Conservation (phyloP, 306 rosid species). For the Trifolium repens region DNA sequence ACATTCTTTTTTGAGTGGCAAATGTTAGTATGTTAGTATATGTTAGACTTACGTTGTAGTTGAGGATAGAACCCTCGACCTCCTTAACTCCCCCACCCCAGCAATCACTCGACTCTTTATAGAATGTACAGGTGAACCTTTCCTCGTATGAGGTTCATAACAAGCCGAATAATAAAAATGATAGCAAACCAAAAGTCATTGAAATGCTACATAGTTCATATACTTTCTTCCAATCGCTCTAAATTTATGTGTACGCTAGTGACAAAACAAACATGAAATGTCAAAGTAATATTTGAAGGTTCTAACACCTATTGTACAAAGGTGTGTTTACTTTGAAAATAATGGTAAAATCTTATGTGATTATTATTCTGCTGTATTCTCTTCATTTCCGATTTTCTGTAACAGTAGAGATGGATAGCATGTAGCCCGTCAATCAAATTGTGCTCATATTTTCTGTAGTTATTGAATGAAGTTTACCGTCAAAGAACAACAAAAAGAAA, state of each 20-base stretch:
- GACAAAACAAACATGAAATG: not conserved
- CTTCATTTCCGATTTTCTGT: too few species aligned
- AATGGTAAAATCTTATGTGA: too few species aligned
- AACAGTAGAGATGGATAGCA: too few species aligned
- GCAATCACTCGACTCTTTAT: not conserved
- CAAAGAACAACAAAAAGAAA: too few species aligned
- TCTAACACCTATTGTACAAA: too few species aligned
- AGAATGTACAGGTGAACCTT: not conserved
- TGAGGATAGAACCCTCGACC: not conserved
- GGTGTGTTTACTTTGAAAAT: too few species aligned
- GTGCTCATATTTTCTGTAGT: too few species aligned
- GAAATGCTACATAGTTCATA: conserved; percentile 8
- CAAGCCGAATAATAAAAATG: conserved; percentile 47
- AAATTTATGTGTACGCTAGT: conserved; percentile 35
- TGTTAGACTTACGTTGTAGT: not conserved
- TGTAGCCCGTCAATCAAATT: too few species aligned
- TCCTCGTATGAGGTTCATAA: conserved; percentile 42
- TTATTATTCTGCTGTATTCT: too few species aligned
- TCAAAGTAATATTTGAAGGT: too few species aligned
- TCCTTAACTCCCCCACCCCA: not conserved
- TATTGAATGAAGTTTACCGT: too few species aligned
- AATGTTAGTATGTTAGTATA: not conserved
- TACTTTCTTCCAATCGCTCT: conserved; percentile 34
- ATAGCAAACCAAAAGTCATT: conserved; percentile 22
- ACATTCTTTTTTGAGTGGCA: not conserved